Evolutionary conservation across 805 yeast species (phyloP).

Genomic region (Monosporozyma siamensis): DNA sequence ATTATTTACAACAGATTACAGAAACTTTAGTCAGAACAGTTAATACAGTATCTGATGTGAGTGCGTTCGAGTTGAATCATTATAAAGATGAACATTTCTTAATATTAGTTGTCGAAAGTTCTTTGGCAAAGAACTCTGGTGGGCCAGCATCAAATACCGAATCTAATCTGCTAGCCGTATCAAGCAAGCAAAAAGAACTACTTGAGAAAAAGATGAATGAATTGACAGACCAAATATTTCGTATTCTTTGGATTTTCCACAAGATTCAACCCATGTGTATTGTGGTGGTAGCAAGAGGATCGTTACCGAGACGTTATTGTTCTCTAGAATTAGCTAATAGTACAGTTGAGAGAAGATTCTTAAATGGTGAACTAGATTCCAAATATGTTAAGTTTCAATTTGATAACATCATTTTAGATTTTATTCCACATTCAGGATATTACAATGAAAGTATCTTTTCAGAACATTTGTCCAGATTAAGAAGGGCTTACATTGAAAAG

Average conservation of each 20-base stretch:
- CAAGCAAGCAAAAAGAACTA: conserved; percentile 13
- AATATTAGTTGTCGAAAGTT: conserved; percentile 75
- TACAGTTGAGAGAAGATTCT: conserved; percentile 70
- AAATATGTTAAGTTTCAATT: conserved; percentile 64
- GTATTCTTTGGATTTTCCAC: conserved; percentile 43
- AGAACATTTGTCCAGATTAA: conserved; percentile 51
- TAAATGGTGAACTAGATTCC: conserved; percentile 71
- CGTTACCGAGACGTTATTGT: conserved; percentile 64
- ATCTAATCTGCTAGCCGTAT: conserved; percentile 1
- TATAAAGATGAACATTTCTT: conserved; percentile 62
- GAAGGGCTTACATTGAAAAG: conserved; percentile 51
- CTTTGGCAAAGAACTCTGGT: conserved; percentile 31
- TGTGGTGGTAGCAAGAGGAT: conserved; percentile 66
- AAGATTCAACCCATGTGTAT: conserved; percentile 74
- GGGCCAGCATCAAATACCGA: neutral
- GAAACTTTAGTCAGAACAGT: conserved; percentile 77
- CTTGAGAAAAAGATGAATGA: conserved; percentile 25
- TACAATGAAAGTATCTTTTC: conserved; percentile 30
- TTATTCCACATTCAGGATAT: conserved; percentile 28
- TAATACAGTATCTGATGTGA: conserved; percentile 75
- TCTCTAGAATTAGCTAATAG: conserved; percentile 87
- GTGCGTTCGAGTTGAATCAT: conserved; percentile 62
- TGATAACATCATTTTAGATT: conserved; percentile 29
- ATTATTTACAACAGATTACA: conserved; percentile 79
- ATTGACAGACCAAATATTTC: conserved; percentile 28